Conservation (phyloP, 768 basidiomycete genomes). For the Clathrus columnatus region DNA sequence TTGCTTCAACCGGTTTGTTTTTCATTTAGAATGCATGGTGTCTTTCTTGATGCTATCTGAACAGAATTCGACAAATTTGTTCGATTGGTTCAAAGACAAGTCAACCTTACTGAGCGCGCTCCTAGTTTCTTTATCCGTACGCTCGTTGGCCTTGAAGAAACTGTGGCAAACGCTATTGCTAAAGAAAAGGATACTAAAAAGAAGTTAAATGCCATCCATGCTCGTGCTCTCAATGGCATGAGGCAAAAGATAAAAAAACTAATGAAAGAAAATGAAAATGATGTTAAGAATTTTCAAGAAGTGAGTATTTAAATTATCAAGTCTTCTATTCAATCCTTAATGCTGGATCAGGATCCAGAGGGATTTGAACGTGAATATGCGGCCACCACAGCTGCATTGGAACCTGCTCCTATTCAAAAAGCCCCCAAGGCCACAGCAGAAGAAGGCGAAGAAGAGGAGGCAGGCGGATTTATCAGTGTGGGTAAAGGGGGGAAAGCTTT, state of each 20-base stretch:
- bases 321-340: neutral
- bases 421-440: slow-evolving; percentile 24
- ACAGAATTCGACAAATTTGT: slow-evolving; percentile 93
- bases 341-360: slow-evolving; percentile 64
- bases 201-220: slow-evolving; percentile 92
- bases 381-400: slow-evolving; percentile 39
- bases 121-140: slow-evolving; percentile 81
- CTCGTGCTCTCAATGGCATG: slow-evolving; percentile 92
- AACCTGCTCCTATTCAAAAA: slow-evolving; percentile 28
- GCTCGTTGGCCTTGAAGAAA: slow-evolving; percentile 63
- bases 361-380: slow-evolving; percentile 74
- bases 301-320: slow-evolving; percentile 33
- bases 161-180: slow-evolving; percentile 60
- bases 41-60: slow-evolving; percentile 8
- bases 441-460: slow-evolving; percentile 33
- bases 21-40: neutral
- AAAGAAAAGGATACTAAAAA: slow-evolving; percentile 92
- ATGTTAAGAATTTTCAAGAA: slow-evolving; percentile 69
- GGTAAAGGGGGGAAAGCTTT: slow-evolving; percentile 83
- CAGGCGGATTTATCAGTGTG: slow-evolving; percentile 80
- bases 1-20: slow-evolving; percentile 72
- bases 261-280: slow-evolving; percentile 77
- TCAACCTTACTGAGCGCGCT: slow-evolving; percentile 76
- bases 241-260: slow-evolving; percentile 96
- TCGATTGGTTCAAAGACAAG: slow-evolving; percentile 82